phyloP scores from a whole-genome alignment of 306 rosid genomes.

The Dryas octopetala region DNA sequence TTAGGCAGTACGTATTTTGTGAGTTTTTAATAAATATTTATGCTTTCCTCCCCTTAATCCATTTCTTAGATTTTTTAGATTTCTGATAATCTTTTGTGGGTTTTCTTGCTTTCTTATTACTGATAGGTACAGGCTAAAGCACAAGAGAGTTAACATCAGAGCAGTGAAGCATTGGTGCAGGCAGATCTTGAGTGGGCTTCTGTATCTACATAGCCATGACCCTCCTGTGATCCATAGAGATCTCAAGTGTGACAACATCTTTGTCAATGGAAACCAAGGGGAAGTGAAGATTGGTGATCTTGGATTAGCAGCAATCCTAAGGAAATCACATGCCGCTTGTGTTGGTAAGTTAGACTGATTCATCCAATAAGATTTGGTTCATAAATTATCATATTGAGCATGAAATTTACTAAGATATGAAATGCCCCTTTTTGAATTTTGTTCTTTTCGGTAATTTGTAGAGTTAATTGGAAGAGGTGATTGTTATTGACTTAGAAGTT shows the following conservation, averaged over 20 bases:
- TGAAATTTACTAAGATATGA: neutral
- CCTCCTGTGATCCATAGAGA: conserved; percentile 98
- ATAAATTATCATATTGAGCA: neutral
- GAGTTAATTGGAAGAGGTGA: conserved; percentile 1
- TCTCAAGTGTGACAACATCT: conserved; percentile 94
- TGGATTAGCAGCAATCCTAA: conserved; percentile 84
- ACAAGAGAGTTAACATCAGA: conserved; percentile 72
- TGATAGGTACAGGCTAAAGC: conserved; percentile 78
- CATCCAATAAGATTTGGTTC: neutral
- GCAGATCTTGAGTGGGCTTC: conserved; percentile 88
- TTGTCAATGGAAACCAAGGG: conserved; percentile 93
- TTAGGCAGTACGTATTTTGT: conserved; percentile 69
- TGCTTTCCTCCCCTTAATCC: neutral
- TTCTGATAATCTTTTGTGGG: conserved; percentile 18
- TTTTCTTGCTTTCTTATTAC: conserved; percentile 1
- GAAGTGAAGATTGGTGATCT: conserved; percentile 98
- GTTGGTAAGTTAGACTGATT: conserved; percentile 56
- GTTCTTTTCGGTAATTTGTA: neutral
- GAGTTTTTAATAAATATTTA: neutral
- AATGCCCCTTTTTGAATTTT: neutral
- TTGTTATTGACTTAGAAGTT: conserved; percentile 23
- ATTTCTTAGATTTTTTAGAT: conserved; percentile 1
- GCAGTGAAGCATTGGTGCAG: conserved; percentile 97
- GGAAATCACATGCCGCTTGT: conserved; percentile 90
- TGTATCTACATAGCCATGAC: conserved; percentile 82